Conservation (phyloP, 768 basidiomycete species). For the Tephrocybe sp. region DNA sequence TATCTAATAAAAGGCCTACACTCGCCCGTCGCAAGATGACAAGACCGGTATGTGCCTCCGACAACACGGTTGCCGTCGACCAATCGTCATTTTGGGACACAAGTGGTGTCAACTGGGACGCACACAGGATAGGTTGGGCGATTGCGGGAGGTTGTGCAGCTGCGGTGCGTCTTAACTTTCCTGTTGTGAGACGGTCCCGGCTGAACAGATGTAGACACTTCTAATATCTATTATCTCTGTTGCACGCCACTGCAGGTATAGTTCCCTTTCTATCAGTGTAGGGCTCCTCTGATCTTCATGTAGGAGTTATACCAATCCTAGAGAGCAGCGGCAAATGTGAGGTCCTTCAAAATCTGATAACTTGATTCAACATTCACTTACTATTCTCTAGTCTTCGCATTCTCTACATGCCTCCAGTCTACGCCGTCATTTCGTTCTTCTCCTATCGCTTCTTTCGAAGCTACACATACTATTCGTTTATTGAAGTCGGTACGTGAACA, state of each 20-base stretch:
- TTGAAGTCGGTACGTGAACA: conserved; percentile 42
- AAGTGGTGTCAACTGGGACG: conserved; percentile 55
- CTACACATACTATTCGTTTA: conserved; percentile 57
- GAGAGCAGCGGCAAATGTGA: conserved; percentile 82
- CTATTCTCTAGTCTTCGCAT: conserved; percentile 58
- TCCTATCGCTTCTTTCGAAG: conserved; percentile 82
- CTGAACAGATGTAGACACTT: conserved; percentile 45
- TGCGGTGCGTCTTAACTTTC: conserved; percentile 36
- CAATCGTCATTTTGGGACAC: conserved; percentile 64
- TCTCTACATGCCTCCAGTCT: conserved; percentile 82
- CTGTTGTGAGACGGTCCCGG: background rate
- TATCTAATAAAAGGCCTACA: background rate
- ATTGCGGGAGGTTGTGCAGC: conserved; percentile 63
- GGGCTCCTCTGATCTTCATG: conserved; percentile 1
- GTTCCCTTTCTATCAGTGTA: background rate
- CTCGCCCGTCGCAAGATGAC: background rate
- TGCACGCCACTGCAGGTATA: conserved; percentile 63
- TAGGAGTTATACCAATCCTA: conserved; percentile 71
- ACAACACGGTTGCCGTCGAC: conserved; percentile 51
- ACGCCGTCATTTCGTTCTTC: conserved; percentile 81
- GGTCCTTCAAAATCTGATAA: conserved; percentile 20
- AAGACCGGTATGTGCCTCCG: conserved; percentile 39
- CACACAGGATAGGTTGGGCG: conserved; percentile 72
- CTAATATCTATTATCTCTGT: conserved; percentile 59
- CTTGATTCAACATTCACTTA: background rate